Percentiles rank a stretch among this genome's conserved stretches.
Conservation (phyloP, 257 asterid genomes). For the Salvia rosmarinus region DNA sequence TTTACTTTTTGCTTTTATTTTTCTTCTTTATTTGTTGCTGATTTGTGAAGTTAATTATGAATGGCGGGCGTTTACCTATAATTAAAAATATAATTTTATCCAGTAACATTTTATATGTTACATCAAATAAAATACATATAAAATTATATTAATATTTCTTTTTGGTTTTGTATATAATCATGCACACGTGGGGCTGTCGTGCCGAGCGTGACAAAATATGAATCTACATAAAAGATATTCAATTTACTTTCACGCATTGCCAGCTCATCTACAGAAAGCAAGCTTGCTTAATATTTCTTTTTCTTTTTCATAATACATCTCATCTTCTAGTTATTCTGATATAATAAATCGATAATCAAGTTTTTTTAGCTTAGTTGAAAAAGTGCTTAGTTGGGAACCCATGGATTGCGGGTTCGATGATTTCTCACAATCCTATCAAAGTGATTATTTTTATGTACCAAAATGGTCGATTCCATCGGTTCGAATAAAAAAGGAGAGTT, state of each 20-base stretch:
- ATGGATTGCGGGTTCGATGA: too few relatives aligned
- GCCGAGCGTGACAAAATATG: background rate
- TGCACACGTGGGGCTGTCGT: constrained; percentile 16
- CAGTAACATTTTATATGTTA: too few relatives aligned
- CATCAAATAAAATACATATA: background rate
- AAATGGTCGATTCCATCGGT: too few relatives aligned
- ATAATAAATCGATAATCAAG: too few relatives aligned
- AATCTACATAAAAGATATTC: background rate
- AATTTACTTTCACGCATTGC: background rate
- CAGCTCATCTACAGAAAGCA: background rate
- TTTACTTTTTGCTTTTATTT: background rate
- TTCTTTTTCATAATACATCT: background rate
- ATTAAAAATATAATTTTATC: background rate
- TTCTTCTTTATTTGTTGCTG: background rate
- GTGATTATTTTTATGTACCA: too few relatives aligned
- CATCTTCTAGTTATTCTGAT: too few relatives aligned
- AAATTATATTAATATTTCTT: background rate
- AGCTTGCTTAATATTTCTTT: background rate
- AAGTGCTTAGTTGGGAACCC: too few relatives aligned
- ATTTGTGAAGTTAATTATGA: background rate
- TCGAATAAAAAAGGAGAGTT: too few relatives aligned
- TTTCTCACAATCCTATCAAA: too few relatives aligned
- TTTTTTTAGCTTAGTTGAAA: too few relatives aligned
- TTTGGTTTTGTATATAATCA: background rate
- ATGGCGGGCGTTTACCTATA: background rate